Conservation (phyloP, 2,329 filamentous ascomycete genomes). For the Salinomyces thailandicus region DNA sequence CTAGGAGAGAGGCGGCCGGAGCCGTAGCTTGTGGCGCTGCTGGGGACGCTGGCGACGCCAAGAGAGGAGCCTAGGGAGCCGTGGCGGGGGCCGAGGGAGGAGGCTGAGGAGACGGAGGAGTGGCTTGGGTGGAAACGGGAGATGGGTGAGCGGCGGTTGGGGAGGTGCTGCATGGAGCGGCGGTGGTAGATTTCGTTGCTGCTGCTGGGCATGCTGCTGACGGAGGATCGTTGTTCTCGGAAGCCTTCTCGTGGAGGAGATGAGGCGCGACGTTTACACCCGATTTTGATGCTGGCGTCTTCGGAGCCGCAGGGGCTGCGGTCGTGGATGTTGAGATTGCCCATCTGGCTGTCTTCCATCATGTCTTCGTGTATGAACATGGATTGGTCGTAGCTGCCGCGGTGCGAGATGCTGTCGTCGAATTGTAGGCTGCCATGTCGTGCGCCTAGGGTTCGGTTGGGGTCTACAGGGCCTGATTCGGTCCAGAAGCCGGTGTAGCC, state of each 20-base stretch:
- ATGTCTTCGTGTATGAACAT: conserved; percentile 42
- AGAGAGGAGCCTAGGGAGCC: conserved; percentile 54
- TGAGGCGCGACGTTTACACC: conserved; percentile 54
- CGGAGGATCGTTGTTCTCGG: conserved; percentile 36
- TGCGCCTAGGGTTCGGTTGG: conserved; percentile 14
- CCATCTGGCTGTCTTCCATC: conserved; percentile 45
- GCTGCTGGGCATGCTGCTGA: conserved; percentile 32
- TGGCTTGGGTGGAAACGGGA: conserved; percentile 46
- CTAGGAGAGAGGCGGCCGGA: conserved; percentile 53
- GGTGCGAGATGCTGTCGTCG: conserved; percentile 42
- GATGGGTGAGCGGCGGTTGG: conserved; percentile 43
- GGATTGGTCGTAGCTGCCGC: conserved; percentile 53
- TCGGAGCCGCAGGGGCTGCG: conserved; percentile 38
- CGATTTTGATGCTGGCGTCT: conserved; percentile 37
- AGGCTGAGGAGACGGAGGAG: conserved; percentile 55
- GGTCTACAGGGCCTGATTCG: conserved; percentile 20
- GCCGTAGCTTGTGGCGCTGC: conserved; percentile 55
- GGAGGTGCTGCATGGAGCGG: conserved; percentile 46
- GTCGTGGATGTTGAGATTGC: conserved; percentile 45
- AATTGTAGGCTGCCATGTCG: conserved; percentile 32
- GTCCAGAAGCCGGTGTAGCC: conserved; percentile 36
- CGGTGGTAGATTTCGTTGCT: conserved; percentile 43
- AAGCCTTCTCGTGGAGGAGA: conserved; percentile 50
- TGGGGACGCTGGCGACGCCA: conserved; percentile 47
- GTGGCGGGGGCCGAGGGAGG: conserved; percentile 50